These are phyloP conservation scores for Maudiozyma saulgeensis DNA, from an alignment of 805 yeast species.

Conservation along the genomic window DNA sequence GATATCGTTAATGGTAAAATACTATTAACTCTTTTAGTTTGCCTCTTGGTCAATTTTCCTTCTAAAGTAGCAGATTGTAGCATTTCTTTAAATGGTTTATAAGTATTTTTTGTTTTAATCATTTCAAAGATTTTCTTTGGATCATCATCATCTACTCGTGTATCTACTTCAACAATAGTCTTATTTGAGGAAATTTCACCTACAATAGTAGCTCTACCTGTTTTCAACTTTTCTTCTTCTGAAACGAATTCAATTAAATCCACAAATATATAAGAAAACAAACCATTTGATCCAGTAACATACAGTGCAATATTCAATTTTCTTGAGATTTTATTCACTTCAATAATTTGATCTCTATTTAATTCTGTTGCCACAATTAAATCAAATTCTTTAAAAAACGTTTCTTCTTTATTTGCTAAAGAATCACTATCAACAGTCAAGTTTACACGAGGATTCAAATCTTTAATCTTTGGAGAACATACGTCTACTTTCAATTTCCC, in stretches of 20 bases:
- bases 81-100: conserved; percentile 30
- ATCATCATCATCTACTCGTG: conserved; percentile 30
- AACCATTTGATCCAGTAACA: conserved; percentile 60
- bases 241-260: conserved; percentile 65
- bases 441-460: conserved; percentile 72
- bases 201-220: conserved; percentile 35
- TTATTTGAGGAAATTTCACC: conserved; percentile 40
- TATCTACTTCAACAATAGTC: conserved; percentile 34
- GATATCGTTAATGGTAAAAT: conserved; percentile 49
- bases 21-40: conserved; percentile 21
- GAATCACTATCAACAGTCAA: conserved; percentile 36
- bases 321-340: conserved; percentile 51
- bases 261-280: conserved; percentile 71
- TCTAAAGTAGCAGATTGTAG: conserved; percentile 32
- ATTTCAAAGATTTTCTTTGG: conserved; percentile 31
- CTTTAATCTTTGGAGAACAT: conserved; percentile 47
- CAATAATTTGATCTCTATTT: conserved; percentile 30
- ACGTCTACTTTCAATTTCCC: conserved; percentile 50
- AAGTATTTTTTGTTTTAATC: conserved; percentile 31
- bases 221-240: conserved; percentile 41
- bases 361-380: conserved; percentile 71
- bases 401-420: conserved; percentile 15
- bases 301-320: conserved; percentile 53
- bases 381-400: conserved; percentile 48
- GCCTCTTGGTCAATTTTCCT: conserved; percentile 25